Evolutionary conservation across 208 protist genomes (phyloP).

Genomic region (Leishmania mexicana): DNA sequence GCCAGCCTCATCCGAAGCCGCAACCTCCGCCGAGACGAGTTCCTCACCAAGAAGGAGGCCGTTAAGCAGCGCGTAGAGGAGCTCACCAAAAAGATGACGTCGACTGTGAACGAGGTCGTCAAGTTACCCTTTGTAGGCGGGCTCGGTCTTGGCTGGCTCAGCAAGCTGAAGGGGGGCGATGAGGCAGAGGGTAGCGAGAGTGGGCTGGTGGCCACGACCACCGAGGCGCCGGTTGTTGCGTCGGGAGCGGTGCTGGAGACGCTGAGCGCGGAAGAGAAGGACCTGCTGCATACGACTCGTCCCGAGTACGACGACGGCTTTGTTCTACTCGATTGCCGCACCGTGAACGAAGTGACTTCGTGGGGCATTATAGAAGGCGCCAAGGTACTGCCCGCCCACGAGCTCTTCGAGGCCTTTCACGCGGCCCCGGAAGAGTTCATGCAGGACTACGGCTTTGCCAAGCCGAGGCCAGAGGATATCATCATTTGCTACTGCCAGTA

Average conservation of each 20-base stretch:
- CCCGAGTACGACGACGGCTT: slow-evolving; percentile 83
- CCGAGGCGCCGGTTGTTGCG: slow-evolving; percentile 39
- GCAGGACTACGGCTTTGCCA: slow-evolving; percentile 74
- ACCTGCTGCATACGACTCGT: slow-evolving; percentile 50
- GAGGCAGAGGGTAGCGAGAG: slow-evolving; percentile 17
- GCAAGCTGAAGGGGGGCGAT: slow-evolving; percentile 8
- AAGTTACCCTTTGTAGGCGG: slow-evolving; percentile 41
- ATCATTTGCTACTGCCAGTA: slow-evolving; percentile 89
- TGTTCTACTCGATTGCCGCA: slow-evolving; percentile 81
- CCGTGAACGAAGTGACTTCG: slow-evolving; percentile 83
- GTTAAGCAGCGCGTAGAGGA: slow-evolving; percentile 52
- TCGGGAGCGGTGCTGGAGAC: slow-evolving; percentile 45
- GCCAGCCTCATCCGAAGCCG: slow-evolving; percentile 68
- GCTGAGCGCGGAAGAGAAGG: slow-evolving; percentile 50
- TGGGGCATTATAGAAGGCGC: slow-evolving; percentile 87
- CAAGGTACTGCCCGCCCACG: slow-evolving; percentile 82
- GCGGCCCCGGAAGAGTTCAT: slow-evolving; percentile 71
- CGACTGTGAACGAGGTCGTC: slow-evolving; percentile 40
- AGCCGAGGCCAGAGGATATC: slow-evolving; percentile 64
- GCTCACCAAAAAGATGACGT: slow-evolving; percentile 39
- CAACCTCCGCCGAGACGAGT: slow-evolving; percentile 48
- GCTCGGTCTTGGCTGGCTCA: slow-evolving; percentile 31
- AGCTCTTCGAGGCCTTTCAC: slow-evolving; percentile 86
- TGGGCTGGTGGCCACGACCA: slow-evolving; percentile 36
- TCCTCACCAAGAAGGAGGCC: slow-evolving; percentile 49